These are phyloP conservation scores for Fusarium sp. DNA, from an alignment of 2,329 filamentous ascomycete species.

Conservation along the genomic window DNA sequence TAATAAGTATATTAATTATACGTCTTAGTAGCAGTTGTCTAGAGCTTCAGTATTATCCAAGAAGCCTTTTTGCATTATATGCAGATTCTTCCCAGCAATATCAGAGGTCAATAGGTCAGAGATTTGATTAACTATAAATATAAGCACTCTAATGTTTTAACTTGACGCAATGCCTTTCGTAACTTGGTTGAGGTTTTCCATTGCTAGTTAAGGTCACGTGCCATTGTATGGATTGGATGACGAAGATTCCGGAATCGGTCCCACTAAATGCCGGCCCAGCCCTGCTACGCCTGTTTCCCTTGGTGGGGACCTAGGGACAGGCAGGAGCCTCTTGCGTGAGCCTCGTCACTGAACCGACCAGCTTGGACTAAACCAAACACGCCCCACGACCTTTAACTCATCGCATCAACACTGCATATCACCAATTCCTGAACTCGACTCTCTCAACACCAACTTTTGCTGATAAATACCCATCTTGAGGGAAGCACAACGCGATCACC, in stretches of 20 bases:
- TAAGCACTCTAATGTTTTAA: too few species aligned
- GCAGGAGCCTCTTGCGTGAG: slow-evolving; percentile 54
- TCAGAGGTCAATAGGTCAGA: too few species aligned
- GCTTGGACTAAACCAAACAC: slow-evolving; percentile 43
- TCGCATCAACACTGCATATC: slow-evolving; percentile 34
- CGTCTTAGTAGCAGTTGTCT: too few species aligned
- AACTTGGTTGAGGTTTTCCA: not conserved
- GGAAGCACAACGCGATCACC: slow-evolving; percentile 12
- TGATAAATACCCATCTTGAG: not conserved
- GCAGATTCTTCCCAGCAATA: too few species aligned
- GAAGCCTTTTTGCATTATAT: too few species aligned
- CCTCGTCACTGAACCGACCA: slow-evolving; percentile 47
- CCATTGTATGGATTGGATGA: not conserved
- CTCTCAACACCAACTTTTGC: not conserved
- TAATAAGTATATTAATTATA: too few species aligned
- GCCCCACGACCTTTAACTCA: slow-evolving; percentile 36
- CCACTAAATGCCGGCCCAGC: slow-evolving; percentile 39
- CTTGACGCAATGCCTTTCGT: too few species aligned
- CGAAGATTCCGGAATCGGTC: slow-evolving; percentile 27
- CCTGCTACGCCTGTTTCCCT: not conserved
- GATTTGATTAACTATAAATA: too few species aligned
- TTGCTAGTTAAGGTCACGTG: slow-evolving; percentile 23
- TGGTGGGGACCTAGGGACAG: slow-evolving; percentile 41
- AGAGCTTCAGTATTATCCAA: too few species aligned
- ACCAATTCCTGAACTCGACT: slow-evolving; percentile 13